phyloP scores from a whole-genome alignment of 2,329 filamentous ascomycete genomes.

The Cryoendolithus antarcticus region DNA sequence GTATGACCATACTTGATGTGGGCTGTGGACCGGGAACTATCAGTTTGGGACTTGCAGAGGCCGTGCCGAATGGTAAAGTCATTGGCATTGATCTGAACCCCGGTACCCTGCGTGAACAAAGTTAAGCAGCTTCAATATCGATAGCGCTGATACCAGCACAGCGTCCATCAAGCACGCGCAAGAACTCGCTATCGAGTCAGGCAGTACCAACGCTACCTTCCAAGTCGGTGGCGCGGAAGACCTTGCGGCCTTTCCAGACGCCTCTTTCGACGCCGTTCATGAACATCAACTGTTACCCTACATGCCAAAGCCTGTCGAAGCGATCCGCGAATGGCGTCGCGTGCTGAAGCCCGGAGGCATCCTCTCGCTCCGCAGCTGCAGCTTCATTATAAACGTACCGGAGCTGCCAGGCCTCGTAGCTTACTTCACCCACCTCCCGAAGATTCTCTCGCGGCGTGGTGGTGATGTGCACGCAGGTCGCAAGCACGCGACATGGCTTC shows the following conservation, averaged over 20 bases:
- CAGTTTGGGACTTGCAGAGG: conserved; percentile 22
- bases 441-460: too few relatives aligned
- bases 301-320: conserved; percentile 35
- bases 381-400: too few relatives aligned
- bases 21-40: conserved; percentile 28
- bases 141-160: neutral
- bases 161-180: conserved; percentile 19
- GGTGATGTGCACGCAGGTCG: too few relatives aligned
- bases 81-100: conserved; percentile 24
- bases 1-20: conserved; percentile 25
- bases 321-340: conserved; percentile 41
- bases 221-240: conserved; percentile 28
- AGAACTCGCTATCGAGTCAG: conserved; percentile 14
- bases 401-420: too few relatives aligned
- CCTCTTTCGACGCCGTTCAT: conserved; percentile 45
- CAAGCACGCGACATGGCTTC: too few relatives aligned
- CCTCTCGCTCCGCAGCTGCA: neutral
- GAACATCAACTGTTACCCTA: conserved; percentile 47
- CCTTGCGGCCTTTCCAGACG: conserved; percentile 29
- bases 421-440: too few relatives aligned
- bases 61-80: conserved; percentile 15
- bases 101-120: too few relatives aligned
- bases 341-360: conserved; percentile 38
- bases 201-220: conserved; percentile 26
- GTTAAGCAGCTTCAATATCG: neutral